phyloP scores from a whole-genome alignment of 495 filamentous ascomycete genomes.

The Podospora anserina region DNA sequence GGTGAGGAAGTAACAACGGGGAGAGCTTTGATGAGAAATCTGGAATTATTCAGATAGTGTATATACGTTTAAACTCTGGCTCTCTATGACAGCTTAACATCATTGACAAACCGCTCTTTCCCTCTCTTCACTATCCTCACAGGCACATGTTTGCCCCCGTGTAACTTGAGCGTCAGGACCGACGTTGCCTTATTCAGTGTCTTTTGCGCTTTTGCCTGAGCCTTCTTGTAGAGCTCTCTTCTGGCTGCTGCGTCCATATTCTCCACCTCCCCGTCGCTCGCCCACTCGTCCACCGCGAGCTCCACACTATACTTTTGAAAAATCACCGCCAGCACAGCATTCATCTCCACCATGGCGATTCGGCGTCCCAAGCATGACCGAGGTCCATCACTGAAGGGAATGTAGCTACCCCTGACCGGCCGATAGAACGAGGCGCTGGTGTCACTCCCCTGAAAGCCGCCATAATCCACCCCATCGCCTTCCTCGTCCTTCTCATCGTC shows the following conservation, averaged over 20 bases:
- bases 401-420: constrained; percentile 60
- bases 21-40: too few relatives aligned
- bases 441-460: constrained; percentile 53
- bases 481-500: constrained; percentile 14
- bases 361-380: constrained; percentile 65
- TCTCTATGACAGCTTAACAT: constrained; percentile 26
- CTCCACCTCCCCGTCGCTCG: constrained; percentile 58
- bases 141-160: constrained; percentile 51
- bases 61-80: background rate
- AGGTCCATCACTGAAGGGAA: constrained; percentile 71
- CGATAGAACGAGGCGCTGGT: constrained; percentile 54
- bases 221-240: constrained; percentile 51
- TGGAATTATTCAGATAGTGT: background rate
- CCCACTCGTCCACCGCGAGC: constrained; percentile 60
- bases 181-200: constrained; percentile 48
- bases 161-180: constrained; percentile 63
- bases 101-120: constrained; percentile 55
- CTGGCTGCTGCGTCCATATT: constrained; percentile 49
- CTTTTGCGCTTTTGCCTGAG: constrained; percentile 46
- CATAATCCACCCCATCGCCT: constrained; percentile 48
- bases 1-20: too few relatives aligned
- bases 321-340: constrained; percentile 63
- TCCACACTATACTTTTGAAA: constrained; percentile 64
- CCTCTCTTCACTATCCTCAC: constrained; percentile 62
- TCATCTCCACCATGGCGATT: constrained; percentile 75